A percentile compares a stretch with the other conserved stretches of the same genome.
Evolutionary conservation across 1,284 basidiomycete species (phyloP).

Genomic region (Ustanciosporium gigantosporum): DNA sequence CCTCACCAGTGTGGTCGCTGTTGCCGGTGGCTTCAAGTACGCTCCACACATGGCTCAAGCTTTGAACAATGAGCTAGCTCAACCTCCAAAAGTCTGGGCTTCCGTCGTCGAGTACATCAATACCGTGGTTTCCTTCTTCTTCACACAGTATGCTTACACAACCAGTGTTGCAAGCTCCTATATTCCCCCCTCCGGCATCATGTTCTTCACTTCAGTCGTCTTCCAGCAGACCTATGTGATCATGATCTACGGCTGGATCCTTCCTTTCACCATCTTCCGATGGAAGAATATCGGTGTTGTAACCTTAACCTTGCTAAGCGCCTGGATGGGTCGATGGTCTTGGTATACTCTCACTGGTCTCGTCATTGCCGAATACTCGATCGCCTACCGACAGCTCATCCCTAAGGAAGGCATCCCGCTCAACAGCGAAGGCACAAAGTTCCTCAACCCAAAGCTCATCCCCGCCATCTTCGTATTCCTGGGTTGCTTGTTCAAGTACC

Average conservation of each 20-base stretch:
- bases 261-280: conserved; percentile 41
- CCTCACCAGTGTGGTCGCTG: conserved; percentile 32
- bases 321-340: conserved; percentile 47
- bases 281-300: conserved; percentile 39
- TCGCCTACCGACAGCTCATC: conserved; percentile 28
- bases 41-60: conserved; percentile 18
- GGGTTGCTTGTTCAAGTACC: conserved; percentile 45
- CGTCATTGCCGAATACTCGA: conserved; percentile 39
- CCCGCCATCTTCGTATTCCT: conserved; percentile 28
- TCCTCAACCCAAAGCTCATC: conserved; percentile 30
- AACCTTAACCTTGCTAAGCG: conserved; percentile 31
- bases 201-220: conserved; percentile 44
- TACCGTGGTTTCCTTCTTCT: conserved; percentile 36
- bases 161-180: conserved; percentile 32
- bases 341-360: conserved; percentile 53
- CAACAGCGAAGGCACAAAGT: conserved; percentile 25
- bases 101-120: conserved; percentile 42
- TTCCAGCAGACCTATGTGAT: conserved; percentile 50
- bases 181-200: conserved; percentile 37
- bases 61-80: conserved; percentile 34
- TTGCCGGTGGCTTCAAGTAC: conserved; percentile 30
- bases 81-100: conserved; percentile 36
- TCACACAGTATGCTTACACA: conserved; percentile 31
- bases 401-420: conserved; percentile 29
- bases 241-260: conserved; percentile 41